Conservation (phyloP, 140 eudicot species). For the Oenanthe javanica region DNA sequence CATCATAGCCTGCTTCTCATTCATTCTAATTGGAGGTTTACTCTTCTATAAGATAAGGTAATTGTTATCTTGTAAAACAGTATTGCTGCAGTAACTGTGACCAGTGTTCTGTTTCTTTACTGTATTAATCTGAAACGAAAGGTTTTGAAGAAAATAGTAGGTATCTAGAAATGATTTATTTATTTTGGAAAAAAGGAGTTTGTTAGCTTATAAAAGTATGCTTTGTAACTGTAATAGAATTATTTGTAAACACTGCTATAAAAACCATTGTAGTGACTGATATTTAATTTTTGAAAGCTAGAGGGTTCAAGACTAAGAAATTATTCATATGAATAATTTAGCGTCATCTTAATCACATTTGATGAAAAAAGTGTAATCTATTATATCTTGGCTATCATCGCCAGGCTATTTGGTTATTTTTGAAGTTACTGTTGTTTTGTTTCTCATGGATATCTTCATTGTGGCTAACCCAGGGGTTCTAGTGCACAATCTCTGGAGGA, state of each 20-base stretch:
- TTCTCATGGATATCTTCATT: constrained; percentile 11
- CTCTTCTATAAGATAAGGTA: constrained; percentile 93
- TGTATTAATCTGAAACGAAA: neutral
- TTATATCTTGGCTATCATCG: no score
- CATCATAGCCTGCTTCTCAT: constrained; percentile 67
- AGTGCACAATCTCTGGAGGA: constrained; percentile 79
- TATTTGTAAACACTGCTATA: neutral
- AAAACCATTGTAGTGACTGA: neutral
- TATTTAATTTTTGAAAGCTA: neutral
- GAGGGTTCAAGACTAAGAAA: neutral
- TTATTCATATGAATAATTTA: neutral
- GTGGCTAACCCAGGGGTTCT: constrained; percentile 50
- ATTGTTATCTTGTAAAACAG: constrained; percentile 3
- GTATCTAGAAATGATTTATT: neutral
- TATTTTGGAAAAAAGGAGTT: neutral
- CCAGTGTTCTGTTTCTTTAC: neutral
- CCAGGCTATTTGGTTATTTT: no score
- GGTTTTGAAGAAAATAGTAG: neutral
- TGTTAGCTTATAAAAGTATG: neutral
- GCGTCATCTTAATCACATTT: neutral
- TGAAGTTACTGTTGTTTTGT: neutral
- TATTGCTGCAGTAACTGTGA: constrained; percentile 10
- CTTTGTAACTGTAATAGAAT: neutral
- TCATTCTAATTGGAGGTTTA: constrained; percentile 85
- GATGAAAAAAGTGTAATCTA: no score